Evolutionary conservation across 1,139 yeast species (phyloP).

Genomic region (Kodamaea plutei): DNA sequence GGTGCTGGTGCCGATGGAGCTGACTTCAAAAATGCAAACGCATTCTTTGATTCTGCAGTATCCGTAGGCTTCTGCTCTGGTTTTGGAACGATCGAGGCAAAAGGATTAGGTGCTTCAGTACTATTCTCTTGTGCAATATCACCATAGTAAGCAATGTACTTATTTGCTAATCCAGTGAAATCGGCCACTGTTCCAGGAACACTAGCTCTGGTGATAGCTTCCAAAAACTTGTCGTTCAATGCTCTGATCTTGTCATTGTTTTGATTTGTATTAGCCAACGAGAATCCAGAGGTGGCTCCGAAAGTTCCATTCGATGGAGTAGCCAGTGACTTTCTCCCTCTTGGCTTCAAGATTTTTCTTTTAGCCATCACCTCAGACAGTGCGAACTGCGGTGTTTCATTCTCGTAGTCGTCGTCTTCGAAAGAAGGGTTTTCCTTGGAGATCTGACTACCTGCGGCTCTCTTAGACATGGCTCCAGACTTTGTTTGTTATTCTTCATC

Average conservation of each 20-base stretch:
- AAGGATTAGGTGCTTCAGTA: constrained; percentile 9
- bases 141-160: constrained; percentile 55
- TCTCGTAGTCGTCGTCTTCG: constrained; percentile 31
- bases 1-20: constrained; percentile 1
- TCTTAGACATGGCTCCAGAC: constrained; percentile 48
- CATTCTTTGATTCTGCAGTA: neutral
- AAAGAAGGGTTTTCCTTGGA: constrained; percentile 41
- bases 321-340: constrained; percentile 17
- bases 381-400: constrained; percentile 40
- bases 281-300: neutral
- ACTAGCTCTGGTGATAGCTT: constrained; percentile 42
- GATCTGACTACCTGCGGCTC: constrained; percentile 61
- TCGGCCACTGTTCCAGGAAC: constrained; percentile 51
- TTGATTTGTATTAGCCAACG: neutral
- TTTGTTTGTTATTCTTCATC: constrained; percentile 4
- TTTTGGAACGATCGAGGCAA: neutral
- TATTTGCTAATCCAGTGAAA: constrained; percentile 52
- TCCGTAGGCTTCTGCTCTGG: constrained; percentile 2
- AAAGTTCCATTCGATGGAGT: constrained; percentile 2
- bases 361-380: constrained; percentile 59
- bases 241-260: constrained; percentile 51
- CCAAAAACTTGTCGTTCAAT: constrained; percentile 60
- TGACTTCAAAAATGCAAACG: constrained; percentile 1
- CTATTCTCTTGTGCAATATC: constrained; percentile 26
- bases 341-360: constrained; percentile 66